Evolutionary conservation across 441 rosid genomes (phyloP), one percentile per base, ranked within the genome.

Genomic region (Francoa sonchifolia): DNA sequence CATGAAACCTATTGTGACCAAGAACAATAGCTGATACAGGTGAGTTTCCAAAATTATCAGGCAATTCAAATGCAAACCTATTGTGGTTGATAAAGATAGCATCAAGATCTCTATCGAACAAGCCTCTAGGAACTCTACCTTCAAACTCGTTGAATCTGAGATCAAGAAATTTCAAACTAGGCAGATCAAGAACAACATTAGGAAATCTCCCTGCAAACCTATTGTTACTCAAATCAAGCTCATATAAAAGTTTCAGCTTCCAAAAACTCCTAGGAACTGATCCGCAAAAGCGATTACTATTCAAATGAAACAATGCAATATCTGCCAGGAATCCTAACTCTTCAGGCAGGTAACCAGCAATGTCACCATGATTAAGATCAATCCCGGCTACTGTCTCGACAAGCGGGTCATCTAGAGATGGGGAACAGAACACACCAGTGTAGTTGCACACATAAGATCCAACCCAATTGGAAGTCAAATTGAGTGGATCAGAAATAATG

Each of bases 141-240:
- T 89, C 97, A 37, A 89, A 89, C 53, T 89, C 97, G 36, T 89
- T 89, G 47, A 73, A 89, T 37, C 97, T 68, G 50, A 84, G 84
- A 84, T 89, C 97, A 67, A 89, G 65, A 61, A 81, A 84, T 40
- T 79, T 84, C 17, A 89, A 72, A 11, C 50, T n/a, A 9, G 92
- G 95, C 47, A 89, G 58, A 34, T 43, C 16, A 4, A 89, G 67
- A 29, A 84, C 78, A 14, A 89, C 84, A 21, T 15, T 43, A 0
- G 95, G 95, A 25, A 89, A 89, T 45, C 68, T 77, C 3, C 95
- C 97, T 16, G 95, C 95, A 44, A 89, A 79, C 3, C 95, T 55
- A 40, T 89, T 84, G 71, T 89, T 89, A 67, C 97, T 89, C 14
- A 89, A 83, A 77, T 84, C 97, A 64, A 89, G 71, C 72, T n/a